These are phyloP conservation scores for Bipolaris cookei DNA, from an alignment of 2,329 filamentous ascomycete genomes.

Conservation along the genomic window DNA sequence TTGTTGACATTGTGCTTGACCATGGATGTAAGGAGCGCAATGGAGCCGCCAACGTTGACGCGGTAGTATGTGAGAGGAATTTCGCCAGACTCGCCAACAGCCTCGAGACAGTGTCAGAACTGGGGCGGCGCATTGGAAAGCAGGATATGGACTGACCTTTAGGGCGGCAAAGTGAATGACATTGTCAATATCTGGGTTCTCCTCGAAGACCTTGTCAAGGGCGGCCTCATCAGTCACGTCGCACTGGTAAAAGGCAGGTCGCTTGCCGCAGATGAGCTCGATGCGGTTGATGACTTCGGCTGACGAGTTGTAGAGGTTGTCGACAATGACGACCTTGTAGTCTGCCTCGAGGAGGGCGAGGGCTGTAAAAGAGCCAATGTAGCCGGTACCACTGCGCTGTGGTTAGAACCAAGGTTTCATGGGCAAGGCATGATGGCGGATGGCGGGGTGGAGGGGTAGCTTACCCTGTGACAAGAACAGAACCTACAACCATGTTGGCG, in stretches of 20 bases:
- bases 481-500: slow-evolving; percentile 75
- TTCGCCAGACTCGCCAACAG: slow-evolving; percentile 92
- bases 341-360: slow-evolving; percentile 90
- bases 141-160: slow-evolving; percentile 68
- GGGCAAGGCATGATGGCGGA: slow-evolving; percentile 5
- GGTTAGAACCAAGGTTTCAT: slow-evolving; percentile 13
- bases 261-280: slow-evolving; percentile 88
- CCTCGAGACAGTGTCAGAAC: slow-evolving; percentile 60
- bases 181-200: slow-evolving; percentile 92
- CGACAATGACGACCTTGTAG: slow-evolving; percentile 95
- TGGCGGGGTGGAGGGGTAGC: slow-evolving; percentile 42
- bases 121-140: neutral
- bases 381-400: slow-evolving; percentile 82
- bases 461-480: slow-evolving; percentile 92
- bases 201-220: slow-evolving; percentile 84
- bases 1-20: slow-evolving; percentile 87
- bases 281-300: slow-evolving; percentile 91
- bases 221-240: slow-evolving; percentile 87
- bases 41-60: slow-evolving; percentile 92
- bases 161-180: slow-evolving; percentile 98
- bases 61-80: slow-evolving; percentile 97
- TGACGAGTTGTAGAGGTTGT: slow-evolving; percentile 97
- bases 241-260: slow-evolving; percentile 80
- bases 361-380: slow-evolving; percentile 97
- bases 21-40: slow-evolving; percentile 87